Base-by-base conservation (phyloP, 805 yeast species). In the Metschnikowia anglica region DNA sequence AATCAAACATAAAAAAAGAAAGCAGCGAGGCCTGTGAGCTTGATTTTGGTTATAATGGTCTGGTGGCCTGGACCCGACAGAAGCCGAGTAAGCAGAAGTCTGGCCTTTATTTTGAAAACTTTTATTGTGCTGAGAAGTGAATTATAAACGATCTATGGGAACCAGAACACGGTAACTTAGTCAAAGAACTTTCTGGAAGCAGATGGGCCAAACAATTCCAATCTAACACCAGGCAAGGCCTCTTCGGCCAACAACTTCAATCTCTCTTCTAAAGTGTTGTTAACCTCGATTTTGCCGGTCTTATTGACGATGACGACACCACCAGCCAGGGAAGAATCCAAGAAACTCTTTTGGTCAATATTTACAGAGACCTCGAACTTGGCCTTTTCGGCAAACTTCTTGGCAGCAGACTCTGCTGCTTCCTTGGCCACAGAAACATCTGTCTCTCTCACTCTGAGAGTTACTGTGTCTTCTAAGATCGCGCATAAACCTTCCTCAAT, bases 211-310 rank as follows among this genome's bases (percentile, higher is more conserved):
- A 89, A 93, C 61, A 91, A 71, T 60, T 90, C 95, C 50, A 86
- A 74, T 71, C 98, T 83, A 51, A 93, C 81, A 42, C 90, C 95
- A 37, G 99, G 99, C 54, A 93, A 79, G 6, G 96, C 85, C 58
- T 81, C 87, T 62, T 86, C 85, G 28, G 85, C 77, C 57, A 93
- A 76, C 49, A 93, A 69, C 58, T 83, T 78, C 60, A 93, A 80
- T 71, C 99, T 87, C 74, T 90, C 97, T 59, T 89, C 97, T 59
- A 93, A 77, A 36, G 99, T 90, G 73, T 93, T 93, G 69, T 87
- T 76, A 43, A 93, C 88, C 56, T 85, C 90, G 53, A 93, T 89
- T 70, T 85, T 88, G 41, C 95, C 95, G 32, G 77, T 64, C 27
- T 77, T 77, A 61, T 85, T 86, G 43, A 77, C 64, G 36, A 88